Evolutionary conservation across 441 rosid species (phyloP).

Genomic region (Macaranga tanarius): DNA sequence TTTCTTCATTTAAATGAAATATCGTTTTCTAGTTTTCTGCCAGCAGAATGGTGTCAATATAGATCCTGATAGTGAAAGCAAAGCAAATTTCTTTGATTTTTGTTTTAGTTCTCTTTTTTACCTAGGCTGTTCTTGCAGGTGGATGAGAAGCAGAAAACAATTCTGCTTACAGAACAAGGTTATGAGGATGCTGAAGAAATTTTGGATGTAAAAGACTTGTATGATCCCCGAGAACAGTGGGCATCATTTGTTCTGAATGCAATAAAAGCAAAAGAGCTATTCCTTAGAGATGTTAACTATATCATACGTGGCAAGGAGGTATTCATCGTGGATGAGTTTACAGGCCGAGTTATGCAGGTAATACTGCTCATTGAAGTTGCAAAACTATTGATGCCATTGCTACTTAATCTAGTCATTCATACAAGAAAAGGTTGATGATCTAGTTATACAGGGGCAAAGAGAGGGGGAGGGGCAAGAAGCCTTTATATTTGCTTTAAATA

Average conservation of each 20-base stretch:
- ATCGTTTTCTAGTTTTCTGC: background rate
- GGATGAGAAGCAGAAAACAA: slow-evolving; percentile 94
- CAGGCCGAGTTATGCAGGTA: slow-evolving; percentile 99
- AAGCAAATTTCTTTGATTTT: background rate
- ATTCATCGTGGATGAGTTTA: slow-evolving; percentile 95
- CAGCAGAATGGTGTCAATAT: background rate
- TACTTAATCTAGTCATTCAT: background rate
- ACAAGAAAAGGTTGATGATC: background rate
- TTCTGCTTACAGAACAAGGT: slow-evolving; percentile 93
- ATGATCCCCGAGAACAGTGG: slow-evolving; percentile 98
- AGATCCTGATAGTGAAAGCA: background rate
- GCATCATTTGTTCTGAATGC: slow-evolving; percentile 90
- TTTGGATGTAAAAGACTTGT: slow-evolving; percentile 83
- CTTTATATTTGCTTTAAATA: too few relatives aligned
- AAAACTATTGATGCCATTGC: slow-evolving; percentile 6
- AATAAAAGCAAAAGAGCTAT: slow-evolving; percentile 88
- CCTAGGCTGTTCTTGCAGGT: slow-evolving; percentile 50
- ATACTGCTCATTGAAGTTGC: slow-evolving; percentile 14
- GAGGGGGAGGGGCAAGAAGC: too few relatives aligned
- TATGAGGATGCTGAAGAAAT: slow-evolving; percentile 97
- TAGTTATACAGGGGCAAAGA: background rate
- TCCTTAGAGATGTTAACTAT: slow-evolving; percentile 91
- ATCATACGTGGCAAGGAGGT: slow-evolving; percentile 93
- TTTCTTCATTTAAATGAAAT: background rate
- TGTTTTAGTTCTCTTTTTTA: slow-evolving; percentile 10